phyloP scores from a whole-genome alignment of 2,329 filamentous ascomycete genomes.

The Exophiala aquamarina region DNA sequence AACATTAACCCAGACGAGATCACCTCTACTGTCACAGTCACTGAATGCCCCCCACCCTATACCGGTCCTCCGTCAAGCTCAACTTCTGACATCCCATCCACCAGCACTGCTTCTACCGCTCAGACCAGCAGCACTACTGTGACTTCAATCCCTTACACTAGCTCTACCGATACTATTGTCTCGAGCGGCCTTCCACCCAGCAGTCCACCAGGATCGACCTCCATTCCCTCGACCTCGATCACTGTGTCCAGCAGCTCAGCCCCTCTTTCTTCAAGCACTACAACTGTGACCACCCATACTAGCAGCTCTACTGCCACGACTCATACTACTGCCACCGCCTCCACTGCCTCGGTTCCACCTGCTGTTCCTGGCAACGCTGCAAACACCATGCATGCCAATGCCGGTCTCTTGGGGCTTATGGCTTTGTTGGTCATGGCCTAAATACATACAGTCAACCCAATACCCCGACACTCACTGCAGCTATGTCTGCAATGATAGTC shows the following conservation, averaged over 20 bases:
- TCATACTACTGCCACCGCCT: constrained; percentile 5
- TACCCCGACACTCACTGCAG: constrained; percentile 24
- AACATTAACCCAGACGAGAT: constrained; percentile 12
- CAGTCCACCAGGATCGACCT: background rate
- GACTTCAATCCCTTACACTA: constrained; percentile 1
- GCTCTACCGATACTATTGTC: background rate
- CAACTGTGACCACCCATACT: constrained; percentile 8
- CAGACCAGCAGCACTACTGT: constrained; percentile 7
- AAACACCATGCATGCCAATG: constrained; percentile 80
- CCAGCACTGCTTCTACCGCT: background rate
- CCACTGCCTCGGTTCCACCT: constrained; percentile 16
- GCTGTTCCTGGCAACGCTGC: constrained; percentile 56
- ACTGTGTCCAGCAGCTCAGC: background rate
- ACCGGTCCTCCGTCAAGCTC: background rate
- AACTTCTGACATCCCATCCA: background rate
- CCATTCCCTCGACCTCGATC: background rate
- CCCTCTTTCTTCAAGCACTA: constrained; percentile 6
- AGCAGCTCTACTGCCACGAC: constrained; percentile 17
- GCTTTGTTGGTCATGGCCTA: constrained; percentile 24
- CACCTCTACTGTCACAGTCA: constrained; percentile 11
- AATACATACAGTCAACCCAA: constrained; percentile 11
- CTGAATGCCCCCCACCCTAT: background rate
- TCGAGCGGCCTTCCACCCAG: background rate
- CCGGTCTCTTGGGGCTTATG: constrained; percentile 52
- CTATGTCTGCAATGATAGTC: constrained; percentile 23